These are phyloP conservation scores for Herpetospermum pedunculosum DNA, from an alignment of 306 rosid genomes.

Conservation along the genomic window DNA sequence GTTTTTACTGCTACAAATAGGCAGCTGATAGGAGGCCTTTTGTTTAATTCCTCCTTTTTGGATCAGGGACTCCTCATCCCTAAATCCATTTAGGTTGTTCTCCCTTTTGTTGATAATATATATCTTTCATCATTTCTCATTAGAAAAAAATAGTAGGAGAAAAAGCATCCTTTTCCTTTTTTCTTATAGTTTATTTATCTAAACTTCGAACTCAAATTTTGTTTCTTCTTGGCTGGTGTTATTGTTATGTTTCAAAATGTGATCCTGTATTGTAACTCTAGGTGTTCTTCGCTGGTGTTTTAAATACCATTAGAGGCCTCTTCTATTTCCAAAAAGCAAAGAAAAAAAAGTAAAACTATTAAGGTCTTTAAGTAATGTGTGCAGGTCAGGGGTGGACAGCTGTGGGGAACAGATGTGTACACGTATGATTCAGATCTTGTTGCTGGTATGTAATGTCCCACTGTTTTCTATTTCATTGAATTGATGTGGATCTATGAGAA, in stretches of 20 bases:
- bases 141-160: neutral
- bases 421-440: conserved; percentile 95
- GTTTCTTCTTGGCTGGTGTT: neutral
- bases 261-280: neutral
- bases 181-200: neutral
- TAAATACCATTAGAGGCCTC: neutral
- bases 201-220: neutral
- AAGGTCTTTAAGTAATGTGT: conserved; percentile 16
- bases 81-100: neutral
- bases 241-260: neutral
- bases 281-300: neutral
- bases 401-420: conserved; percentile 97
- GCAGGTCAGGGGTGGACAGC: conserved; percentile 94
- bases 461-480: neutral
- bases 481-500: neutral
- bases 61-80: neutral
- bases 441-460: conserved; percentile 47
- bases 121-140: neutral
- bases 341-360: neutral
- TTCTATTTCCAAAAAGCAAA: neutral
- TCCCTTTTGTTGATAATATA: neutral
- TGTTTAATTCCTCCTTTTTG: neutral
- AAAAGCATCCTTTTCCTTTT: neutral
- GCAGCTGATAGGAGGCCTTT: too few species aligned
- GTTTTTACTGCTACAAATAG: too few species aligned